Percentiles rank a stretch among this genome's conserved stretches.
phyloP scores from a whole-genome alignment of 106 monocot species.

The Apostasia shenzhenica region DNA sequence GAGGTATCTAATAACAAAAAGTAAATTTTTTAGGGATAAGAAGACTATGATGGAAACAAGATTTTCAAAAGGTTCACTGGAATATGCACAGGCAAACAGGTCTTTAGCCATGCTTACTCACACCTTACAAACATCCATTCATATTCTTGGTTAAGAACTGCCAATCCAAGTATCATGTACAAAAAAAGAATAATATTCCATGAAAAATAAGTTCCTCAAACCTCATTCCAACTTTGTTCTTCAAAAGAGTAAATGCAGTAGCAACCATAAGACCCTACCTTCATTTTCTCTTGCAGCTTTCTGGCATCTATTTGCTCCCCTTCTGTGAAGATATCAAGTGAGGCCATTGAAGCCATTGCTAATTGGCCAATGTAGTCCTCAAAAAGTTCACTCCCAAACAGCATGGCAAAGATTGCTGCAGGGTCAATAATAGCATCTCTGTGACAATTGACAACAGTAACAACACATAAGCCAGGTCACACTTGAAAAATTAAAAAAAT shows the following conservation, averaged over 20 bases:
- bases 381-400: constrained; percentile 97
- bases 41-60: too few species aligned
- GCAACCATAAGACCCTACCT: constrained; percentile 30
- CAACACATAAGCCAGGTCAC: neutral
- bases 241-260: too few species aligned
- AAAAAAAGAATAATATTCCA: neutral
- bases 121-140: too few species aligned
- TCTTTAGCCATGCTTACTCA: too few species aligned
- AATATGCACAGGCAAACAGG: too few species aligned
- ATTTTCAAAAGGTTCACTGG: too few species aligned
- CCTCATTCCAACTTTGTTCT: neutral
- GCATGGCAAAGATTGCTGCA: constrained; percentile 99
- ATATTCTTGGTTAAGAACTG: too few species aligned
- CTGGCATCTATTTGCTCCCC: constrained; percentile 79
- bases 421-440: constrained; percentile 96
- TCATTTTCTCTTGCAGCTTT: constrained; percentile 89
- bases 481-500: neutral
- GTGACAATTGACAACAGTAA: neutral
- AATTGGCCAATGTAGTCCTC: constrained; percentile 97
- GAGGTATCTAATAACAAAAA: too few species aligned
- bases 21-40: too few species aligned
- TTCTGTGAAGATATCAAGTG: constrained; percentile 70
- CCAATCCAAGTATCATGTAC: too few species aligned
- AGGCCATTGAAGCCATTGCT: constrained; percentile 99
- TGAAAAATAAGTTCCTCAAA: neutral